A percentile compares a stretch with the other conserved stretches of the same genome.
These are phyloP conservation scores for Orbilia javanica DNA, from an alignment of 2,329 filamentous ascomycete species.

Conservation along the genomic window DNA sequence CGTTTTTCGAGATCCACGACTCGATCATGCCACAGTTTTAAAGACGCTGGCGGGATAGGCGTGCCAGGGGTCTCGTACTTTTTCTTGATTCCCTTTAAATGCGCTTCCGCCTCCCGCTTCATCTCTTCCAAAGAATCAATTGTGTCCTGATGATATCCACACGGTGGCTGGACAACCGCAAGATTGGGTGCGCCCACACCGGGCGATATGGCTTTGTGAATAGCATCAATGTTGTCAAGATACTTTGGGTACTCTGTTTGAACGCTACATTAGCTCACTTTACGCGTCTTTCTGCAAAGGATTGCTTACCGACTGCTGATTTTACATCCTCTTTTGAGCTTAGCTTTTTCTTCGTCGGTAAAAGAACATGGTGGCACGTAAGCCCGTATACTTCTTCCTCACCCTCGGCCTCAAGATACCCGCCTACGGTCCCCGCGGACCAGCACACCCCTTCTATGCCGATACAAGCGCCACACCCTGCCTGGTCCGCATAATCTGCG, in stretches of 20 bases:
- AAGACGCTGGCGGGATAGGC: neutral
- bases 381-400: conserved; percentile 5
- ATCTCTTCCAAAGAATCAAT: neutral
- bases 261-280: neutral
- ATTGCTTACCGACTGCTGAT: neutral
- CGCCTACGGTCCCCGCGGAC: conserved; percentile 26
- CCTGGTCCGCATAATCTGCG: neutral
- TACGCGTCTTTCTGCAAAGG: neutral
- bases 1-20: neutral
- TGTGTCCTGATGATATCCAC: conserved; percentile 16
- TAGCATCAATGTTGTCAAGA: neutral
- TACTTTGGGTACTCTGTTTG: conserved; percentile 6
- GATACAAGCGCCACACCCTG: conserved; percentile 12
- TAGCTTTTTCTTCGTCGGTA: conserved; percentile 17
- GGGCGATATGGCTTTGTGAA: conserved; percentile 1
- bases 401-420: neutral
- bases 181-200: neutral
- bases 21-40: neutral
- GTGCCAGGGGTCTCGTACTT: neutral
- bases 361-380: conserved; percentile 28
- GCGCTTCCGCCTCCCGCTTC: conserved; percentile 4
- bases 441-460: conserved; percentile 2
- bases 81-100: conserved; percentile 14
- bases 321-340: neutral
- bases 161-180: conserved; percentile 19